Evolutionary conservation across 2,329 filamentous ascomycete species (phyloP), one percentile per base, ranked within the genome.

Genomic region (Talaromyces albobiverticillius): DNA sequence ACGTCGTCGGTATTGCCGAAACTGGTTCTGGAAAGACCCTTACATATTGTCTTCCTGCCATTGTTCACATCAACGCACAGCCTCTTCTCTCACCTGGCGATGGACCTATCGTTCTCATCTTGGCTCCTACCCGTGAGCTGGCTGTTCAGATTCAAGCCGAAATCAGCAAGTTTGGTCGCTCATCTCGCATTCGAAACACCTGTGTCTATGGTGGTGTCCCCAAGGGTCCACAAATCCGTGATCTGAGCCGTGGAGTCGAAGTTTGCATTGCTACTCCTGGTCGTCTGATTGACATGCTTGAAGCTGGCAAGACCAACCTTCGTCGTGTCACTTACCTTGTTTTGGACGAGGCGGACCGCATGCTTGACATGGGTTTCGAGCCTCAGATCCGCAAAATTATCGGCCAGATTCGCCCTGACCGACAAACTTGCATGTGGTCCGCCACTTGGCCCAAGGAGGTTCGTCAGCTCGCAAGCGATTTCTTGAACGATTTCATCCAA

Each of bases 291-390:
- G 94, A 99, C 68, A 96, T 97, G 90, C 84, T 99, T 29, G 94
- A 97, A 77, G 90, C 90, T 63, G 93, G 92, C 74, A 95, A 95
- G 82, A 99, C 94, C 66, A 97, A 99, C 79, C 85, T 99, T 60
- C 93, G 93, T 62, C 91, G 94, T 73, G 92, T 97, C 59, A 99
- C 94, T 54, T 99, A 99, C 79, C 82, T 99, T 55, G 94, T 97
- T 63, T 91, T 99, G 60, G 94, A 99, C 67, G 94, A 99, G 80
- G 94, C 94, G 72, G 94, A 99, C 78, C 93, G 94, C 70, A 99
- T 99, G 94, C 82, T 99, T 72, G 94, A 99, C 79, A 99, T 99
- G 94, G 94, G 94, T 85, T 97, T 99, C 78, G 94, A 99, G 79
- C 94, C 94, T 62, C 94, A 97, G 75, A 97, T 99, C 67, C 90